Base-by-base conservation (phyloP, 176 grass and related monocot species). In the Zoysia japonica region DNA sequence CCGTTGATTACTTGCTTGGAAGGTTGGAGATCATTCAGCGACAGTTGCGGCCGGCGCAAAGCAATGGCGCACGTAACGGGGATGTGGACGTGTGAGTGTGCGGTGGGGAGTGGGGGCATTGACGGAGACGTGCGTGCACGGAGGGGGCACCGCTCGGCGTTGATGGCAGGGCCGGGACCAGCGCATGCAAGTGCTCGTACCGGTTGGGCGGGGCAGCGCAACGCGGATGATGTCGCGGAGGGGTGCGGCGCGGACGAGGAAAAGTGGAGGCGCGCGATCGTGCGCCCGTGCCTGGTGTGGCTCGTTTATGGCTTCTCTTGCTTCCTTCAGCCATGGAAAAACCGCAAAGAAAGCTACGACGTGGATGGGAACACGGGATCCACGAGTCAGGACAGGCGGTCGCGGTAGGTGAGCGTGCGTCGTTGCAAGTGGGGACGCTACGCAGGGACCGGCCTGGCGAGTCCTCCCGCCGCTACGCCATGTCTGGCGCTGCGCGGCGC, bases 61-160 rank as follows among this genome's bases (percentile, higher is more conserved):
- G 75, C 53, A 62, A 57, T 62, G 80, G 80, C 11, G 69, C 63
- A 74, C 61, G 80, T 88, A 78, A 74, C 11, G 44, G 62, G 63
- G 80, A 74, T 71, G 80, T 68, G 55, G 80, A 83, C 86, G 44
- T 57, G 37, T 88, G 80, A 61, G 54, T 15, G 54, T 46, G 84
- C 79, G 68, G 80, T 74, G 86, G 68, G 17, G 60, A 5, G 86
- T 79, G 86, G 75, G 84, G 75, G 68, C 80, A 75, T 79, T 79
- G 80, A 84, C 80, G 79, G 68, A 45, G 86, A 88, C 75, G 80
- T 83, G 68, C 75, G 69, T 74, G 86, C 80, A 88, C 86, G 80
- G 75, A 74, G 75, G 68, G 68, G 75, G 68, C 75, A 83, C 86
- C 68, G 80, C 50, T 79, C 61, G 80, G 80, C 37, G 80, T 83